Evolutionary conservation across 192 early-diverging fungal species (phyloP).

Genomic region (Mycoemilia scoparia): DNA sequence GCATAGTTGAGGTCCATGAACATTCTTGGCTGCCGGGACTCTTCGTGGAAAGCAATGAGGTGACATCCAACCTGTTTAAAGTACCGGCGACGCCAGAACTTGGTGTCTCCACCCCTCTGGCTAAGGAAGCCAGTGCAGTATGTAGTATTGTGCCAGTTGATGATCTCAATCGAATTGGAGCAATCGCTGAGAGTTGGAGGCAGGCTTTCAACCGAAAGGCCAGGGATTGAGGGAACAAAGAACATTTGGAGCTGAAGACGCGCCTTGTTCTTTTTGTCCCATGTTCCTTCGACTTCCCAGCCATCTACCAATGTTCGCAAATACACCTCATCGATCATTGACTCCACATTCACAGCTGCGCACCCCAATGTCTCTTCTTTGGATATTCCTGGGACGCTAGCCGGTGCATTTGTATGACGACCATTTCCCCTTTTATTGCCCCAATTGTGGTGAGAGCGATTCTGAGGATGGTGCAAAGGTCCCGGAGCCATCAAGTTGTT

Average conservation of each 20-base stretch:
- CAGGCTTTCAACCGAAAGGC: conserved; percentile 29
- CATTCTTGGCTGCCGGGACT: conserved; percentile 21
- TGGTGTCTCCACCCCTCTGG: conserved; percentile 31
- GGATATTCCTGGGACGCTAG: conserved; percentile 11
- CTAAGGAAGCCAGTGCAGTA: conserved; percentile 29
- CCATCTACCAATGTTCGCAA: conserved; percentile 24
- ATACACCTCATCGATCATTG: conserved; percentile 30
- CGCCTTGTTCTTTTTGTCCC: conserved; percentile 26
- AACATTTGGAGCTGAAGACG: conserved; percentile 30
- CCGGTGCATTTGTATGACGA: neutral
- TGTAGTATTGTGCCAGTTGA: conserved; percentile 30
- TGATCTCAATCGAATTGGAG: conserved; percentile 30
- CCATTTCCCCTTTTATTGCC: no score
- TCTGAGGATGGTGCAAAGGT: no score
- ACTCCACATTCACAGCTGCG: conserved; percentile 25
- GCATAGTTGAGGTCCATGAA: conserved; percentile 32
- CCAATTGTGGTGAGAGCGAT: no score
- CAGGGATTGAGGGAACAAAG: conserved; percentile 26
- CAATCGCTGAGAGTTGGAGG: conserved; percentile 27
- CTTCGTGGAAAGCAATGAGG: conserved; percentile 33
- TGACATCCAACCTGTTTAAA: conserved; percentile 29
- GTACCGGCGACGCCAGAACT: conserved; percentile 34
- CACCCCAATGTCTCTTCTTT: conserved; percentile 31
- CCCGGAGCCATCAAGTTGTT: no score
- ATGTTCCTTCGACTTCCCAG: conserved; percentile 31